phyloP scores from a whole-genome alignment of 768 basidiomycete genomes.

The Mycena belliarum region DNA sequence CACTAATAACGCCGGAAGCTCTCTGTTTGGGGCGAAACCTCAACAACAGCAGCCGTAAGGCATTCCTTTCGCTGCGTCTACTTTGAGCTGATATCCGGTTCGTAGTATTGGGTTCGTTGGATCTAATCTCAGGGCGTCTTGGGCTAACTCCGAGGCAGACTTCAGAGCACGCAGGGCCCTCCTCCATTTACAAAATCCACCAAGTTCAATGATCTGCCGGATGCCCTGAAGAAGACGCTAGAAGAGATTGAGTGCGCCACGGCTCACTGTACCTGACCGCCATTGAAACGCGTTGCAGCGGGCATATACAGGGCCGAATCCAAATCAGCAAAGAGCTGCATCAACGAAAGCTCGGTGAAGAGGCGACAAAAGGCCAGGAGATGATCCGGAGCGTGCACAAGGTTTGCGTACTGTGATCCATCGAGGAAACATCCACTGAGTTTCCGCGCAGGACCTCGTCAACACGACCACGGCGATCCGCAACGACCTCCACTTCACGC shows the following conservation, averaged over 20 bases:
- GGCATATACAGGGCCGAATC: constrained; percentile 73
- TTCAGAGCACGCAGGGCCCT: constrained; percentile 18
- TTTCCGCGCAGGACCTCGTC: constrained; percentile 68
- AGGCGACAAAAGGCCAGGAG: constrained; percentile 72
- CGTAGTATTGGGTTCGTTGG: not conserved
- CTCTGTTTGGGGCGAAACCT: constrained; percentile 35
- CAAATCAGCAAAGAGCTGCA: constrained; percentile 82
- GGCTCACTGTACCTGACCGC: not conserved
- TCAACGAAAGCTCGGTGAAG: constrained; percentile 73
- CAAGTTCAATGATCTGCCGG: constrained; percentile 83
- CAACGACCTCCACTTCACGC: constrained; percentile 64
- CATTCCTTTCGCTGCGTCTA: not conserved
- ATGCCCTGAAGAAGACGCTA: constrained; percentile 61
- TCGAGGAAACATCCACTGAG: not conserved
- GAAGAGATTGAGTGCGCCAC: constrained; percentile 69
- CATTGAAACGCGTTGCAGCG: constrained; percentile 37
- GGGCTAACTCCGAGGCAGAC: constrained; percentile 5
- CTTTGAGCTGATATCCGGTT: not conserved
- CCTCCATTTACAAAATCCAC: constrained; percentile 57
- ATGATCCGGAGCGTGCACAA: constrained; percentile 67
- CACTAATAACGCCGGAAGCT: constrained; percentile 3
- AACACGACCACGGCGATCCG: constrained; percentile 62
- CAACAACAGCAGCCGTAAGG: constrained; percentile 31
- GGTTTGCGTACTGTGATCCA: constrained; percentile 34
- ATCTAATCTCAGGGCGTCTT: constrained; percentile 21